Evolutionary conservation across 345 rosid genomes (phyloP), one percentile per base, ranked within the genome.

Genomic region (Durio zibethinus): DNA sequence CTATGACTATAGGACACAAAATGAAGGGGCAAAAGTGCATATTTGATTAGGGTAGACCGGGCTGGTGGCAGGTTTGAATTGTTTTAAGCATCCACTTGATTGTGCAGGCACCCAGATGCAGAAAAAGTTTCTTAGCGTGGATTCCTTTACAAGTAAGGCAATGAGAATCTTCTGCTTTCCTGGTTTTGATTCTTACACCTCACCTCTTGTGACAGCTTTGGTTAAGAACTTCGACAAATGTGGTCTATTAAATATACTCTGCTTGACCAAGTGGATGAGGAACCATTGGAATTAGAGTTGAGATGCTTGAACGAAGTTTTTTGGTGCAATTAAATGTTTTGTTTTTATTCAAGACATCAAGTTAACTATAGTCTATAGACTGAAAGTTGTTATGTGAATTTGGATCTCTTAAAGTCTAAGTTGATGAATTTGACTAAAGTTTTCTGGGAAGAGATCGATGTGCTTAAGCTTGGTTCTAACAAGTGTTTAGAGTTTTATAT

Each of bases 401-500:
- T 64, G 11, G 16, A 20, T 43, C 48, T 43, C 2, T 14, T 36
- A 20, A 20, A 38, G 70, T 64, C 47, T 38, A 36, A 20, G 25
- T 36, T 36, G 25, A 38, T 64, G 16, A 4, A n/a, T 36, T 36
- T 64, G 70, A 36, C 15, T 43, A 10, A 20, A 64, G 70, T 20
- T 64, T 11, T 64, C 15, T 23, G 0, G 70, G 70, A 64, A 64
- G 27, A 36, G 45, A 10, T 64, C 9, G 15, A 36, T 38, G 27
- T 38, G 27, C 45, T 64, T 9, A n/a, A 65, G 27, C 21, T 20
- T 38, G 70, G 47, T 20, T 65, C 9, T 45, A 40, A 21, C 31
- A 25, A 38, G 48, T 11, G 50, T 66, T 66, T 66, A 66, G 65
- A 63, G 68, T 5, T 66, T 66, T 40, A 40, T 66, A 66, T 66